Conservation (phyloP, 2,329 filamentous ascomycete genomes). For the Botrytis elliptica region DNA sequence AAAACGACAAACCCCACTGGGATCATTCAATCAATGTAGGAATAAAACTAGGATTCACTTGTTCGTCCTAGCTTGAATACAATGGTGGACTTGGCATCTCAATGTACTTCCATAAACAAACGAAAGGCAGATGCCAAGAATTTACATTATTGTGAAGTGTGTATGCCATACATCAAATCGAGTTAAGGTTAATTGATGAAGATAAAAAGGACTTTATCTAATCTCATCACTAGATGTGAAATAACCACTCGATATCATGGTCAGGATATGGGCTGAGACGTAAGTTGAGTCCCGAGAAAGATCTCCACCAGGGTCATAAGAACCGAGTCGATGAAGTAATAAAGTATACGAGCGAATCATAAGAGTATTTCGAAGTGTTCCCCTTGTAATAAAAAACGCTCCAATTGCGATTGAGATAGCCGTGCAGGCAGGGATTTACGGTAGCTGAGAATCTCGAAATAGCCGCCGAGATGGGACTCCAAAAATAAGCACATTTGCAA, state of each 20-base stretch:
- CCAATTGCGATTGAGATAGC: neutral
- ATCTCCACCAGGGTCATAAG: neutral
- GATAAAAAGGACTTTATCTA: neutral
- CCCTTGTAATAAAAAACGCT: neutral
- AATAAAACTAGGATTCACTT: neutral
- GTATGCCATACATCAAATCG: neutral
- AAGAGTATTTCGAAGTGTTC: neutral
- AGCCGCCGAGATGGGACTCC: neutral
- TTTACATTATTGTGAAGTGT: neutral
- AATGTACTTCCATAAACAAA: neutral
- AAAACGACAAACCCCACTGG: neutral
- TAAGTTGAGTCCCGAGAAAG: neutral
- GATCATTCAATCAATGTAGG: neutral
- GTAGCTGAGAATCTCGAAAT: neutral
- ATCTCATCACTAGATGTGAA: neutral
- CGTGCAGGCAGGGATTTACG: neutral
- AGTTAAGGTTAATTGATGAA: neutral
- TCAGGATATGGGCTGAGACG: neutral
- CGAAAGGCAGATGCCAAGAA: neutral
- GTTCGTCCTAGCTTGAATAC: neutral
- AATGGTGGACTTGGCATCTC: neutral
- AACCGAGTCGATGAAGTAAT: neutral
- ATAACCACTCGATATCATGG: too few species aligned
- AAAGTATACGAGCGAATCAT: neutral
- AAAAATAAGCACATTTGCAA: neutral